Evolutionary conservation across 2,329 filamentous ascomycete species (phyloP), one percentile per base, ranked within the genome.

Genomic region (Trichothecium roseum): DNA sequence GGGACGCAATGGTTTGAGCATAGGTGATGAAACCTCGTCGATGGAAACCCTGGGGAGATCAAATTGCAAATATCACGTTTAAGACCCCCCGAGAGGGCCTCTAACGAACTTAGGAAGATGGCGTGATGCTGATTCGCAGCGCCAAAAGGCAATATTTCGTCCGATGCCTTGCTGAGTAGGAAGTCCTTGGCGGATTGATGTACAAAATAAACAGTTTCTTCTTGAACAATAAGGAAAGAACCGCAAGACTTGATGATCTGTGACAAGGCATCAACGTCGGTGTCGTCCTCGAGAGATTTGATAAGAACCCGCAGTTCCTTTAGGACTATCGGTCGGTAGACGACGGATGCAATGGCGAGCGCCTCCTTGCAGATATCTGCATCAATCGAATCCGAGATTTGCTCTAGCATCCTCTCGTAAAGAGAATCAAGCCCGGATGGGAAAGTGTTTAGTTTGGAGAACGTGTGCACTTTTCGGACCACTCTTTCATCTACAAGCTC

Each of bases 161-260:
- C n/a, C 5, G 33, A 35, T 33, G 41, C 43, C 8, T 47, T 37
- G 15, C 44, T 22, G 5, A 42, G 20, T 2, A 69, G 37, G 40
- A 51, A 63, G 14, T 67, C 62, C 40, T 64, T 63, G 0, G 60
- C 64, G 4, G 62, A 66, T 37, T 62, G 55, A 39, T 67, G 60
- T 1, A 66, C 50, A 40, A 63, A 55, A 30, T 47, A 55, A 6
- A 66, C 30, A 1, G 20, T 40, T 2, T 28, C 38, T 1, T 56
- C 34, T 27, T 45, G 46, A 24, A 60, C 12, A 2, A 49, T 59
- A 1, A 67, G 43, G 35, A 66, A 62, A 6, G 57, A 68, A 14
- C 59, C 54, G 40, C 56, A 64, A 10, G 37, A 24, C n/a, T 39
- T 29, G n/a, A 64, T 42, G 13, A 60, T 41, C 4, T 54, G 38